Conservation (phyloP, 2,329 filamentous ascomycete species). For the Talaromyces sp. region DNA sequence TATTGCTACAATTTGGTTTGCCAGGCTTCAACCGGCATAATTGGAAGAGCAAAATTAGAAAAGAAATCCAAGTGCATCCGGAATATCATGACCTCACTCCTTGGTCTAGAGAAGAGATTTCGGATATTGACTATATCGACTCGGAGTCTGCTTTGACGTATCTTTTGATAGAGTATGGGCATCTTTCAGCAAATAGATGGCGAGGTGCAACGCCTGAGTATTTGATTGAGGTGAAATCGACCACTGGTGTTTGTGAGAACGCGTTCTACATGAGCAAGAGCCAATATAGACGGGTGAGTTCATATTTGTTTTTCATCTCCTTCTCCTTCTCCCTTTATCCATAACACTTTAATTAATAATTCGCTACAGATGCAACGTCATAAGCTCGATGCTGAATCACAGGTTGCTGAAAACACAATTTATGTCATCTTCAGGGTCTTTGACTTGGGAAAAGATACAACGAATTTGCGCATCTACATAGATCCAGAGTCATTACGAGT, state of each 20-base stretch:
- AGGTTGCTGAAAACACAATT: conserved; percentile 15
- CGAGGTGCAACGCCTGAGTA: conserved; percentile 31
- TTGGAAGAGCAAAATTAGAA: conserved; percentile 49
- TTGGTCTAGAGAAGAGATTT: conserved; percentile 42
- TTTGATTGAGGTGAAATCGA: conserved; percentile 52
- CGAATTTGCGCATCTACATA: conserved; percentile 35
- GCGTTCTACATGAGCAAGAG: conserved; percentile 46
- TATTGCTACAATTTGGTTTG: not conserved
- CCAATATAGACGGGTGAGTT: conserved; percentile 41
- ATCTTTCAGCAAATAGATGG: conserved; percentile 39
- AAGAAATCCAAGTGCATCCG: conserved; percentile 34
- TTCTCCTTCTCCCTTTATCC: not conserved
- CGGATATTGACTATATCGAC: conserved; percentile 27
- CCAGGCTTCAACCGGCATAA: conserved; percentile 36
- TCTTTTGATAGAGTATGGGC: not conserved
- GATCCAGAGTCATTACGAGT: conserved; percentile 26
- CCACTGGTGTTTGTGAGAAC: conserved; percentile 31
- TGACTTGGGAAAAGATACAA: conserved; percentile 26
- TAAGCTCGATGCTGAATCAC: not conserved
- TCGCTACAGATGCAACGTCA: not conserved
- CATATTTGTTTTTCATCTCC: not conserved
- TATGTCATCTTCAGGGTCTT: conserved; percentile 43
- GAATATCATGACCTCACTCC: conserved; percentile 37
- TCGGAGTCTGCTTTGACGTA: not conserved
- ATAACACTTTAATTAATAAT: not conserved